Evolutionary conservation across 495 filamentous ascomycete species (phyloP).

Genomic region (Thermochaetoides thermophila): DNA sequence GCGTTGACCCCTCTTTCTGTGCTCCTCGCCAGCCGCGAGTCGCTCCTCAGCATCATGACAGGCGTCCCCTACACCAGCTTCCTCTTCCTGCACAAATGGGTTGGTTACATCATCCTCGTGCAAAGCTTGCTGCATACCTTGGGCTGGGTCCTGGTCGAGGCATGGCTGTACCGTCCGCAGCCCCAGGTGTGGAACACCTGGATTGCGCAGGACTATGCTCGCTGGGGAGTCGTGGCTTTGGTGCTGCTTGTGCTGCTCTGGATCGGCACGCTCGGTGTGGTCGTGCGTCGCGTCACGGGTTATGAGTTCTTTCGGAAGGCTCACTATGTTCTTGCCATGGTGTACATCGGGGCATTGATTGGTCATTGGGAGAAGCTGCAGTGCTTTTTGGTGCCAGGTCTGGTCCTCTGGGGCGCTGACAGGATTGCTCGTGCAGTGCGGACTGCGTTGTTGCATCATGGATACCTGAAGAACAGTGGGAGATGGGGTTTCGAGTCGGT

Average conservation of each 20-base stretch:
- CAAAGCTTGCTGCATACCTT: conserved; percentile 49
- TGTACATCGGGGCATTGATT: conserved; percentile 54
- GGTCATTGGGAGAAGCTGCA: conserved; percentile 48
- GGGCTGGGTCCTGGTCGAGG: conserved; percentile 49
- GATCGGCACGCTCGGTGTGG: conserved; percentile 36
- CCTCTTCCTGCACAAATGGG: conserved; percentile 55
- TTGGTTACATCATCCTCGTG: conserved; percentile 47
- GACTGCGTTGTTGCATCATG: conserved; percentile 38
- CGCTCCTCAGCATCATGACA: conserved; percentile 43
- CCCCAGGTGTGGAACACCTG: conserved; percentile 36
- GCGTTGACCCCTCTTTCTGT: conserved; percentile 50
- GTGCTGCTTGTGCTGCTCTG: conserved; percentile 42
- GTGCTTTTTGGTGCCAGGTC: conserved; percentile 46
- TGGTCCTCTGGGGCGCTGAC: conserved; percentile 44
- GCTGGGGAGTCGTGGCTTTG: conserved; percentile 52
- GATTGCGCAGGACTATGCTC: conserved; percentile 41
- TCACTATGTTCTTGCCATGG: conserved; percentile 47
- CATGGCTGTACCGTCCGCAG: conserved; percentile 48
- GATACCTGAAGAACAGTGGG: conserved; percentile 19
- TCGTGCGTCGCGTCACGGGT: conserved; percentile 39
- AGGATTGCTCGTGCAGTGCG: conserved; percentile 34
- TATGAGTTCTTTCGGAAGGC: conserved; percentile 53
- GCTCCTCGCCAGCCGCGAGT: conserved; percentile 43
- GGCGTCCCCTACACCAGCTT: conserved; percentile 54
- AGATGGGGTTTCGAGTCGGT: conserved; percentile 33